phyloP scores from a whole-genome alignment of 2,329 filamentous ascomycete genomes.

The Neofusicoccum cordaticola region DNA sequence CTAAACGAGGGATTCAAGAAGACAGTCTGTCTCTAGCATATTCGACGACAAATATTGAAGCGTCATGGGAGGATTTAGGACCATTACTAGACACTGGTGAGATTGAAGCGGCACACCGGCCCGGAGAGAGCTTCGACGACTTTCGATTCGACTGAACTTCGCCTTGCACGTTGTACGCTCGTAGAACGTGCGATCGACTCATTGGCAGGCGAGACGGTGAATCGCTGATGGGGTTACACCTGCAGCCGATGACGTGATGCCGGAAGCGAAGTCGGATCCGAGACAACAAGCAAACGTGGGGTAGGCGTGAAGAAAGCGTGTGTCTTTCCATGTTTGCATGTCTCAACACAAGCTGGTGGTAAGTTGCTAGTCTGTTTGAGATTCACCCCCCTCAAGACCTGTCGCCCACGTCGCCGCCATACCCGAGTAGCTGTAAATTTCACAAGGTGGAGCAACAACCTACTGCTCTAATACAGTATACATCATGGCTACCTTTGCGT shows the following conservation, averaged over 20 bases:
- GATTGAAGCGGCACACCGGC: too few species aligned
- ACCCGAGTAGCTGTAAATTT: too few species aligned
- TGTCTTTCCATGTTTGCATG: not conserved
- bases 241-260: not conserved
- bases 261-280: constrained; percentile 1
- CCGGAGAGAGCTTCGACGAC: too few species aligned
- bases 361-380: not conserved
- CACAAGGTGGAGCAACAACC: not conserved
- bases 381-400: not conserved
- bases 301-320: not conserved
- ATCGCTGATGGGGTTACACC: not conserved
- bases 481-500: constrained; percentile 24
- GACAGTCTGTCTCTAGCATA: too few species aligned
- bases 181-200: not conserved
- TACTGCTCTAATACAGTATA: not conserved
- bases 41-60: too few species aligned
- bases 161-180: not conserved
- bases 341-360: not conserved
- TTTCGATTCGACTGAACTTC: too few species aligned
- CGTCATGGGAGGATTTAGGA: too few species aligned
- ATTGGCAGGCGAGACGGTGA: not conserved
- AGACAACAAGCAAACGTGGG: not conserved
- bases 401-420: too few species aligned
- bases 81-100: too few species aligned
- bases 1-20: not conserved